phyloP scores from a whole-genome alignment of 2,329 filamentous ascomycete species.

The Diaporthe batatas region DNA sequence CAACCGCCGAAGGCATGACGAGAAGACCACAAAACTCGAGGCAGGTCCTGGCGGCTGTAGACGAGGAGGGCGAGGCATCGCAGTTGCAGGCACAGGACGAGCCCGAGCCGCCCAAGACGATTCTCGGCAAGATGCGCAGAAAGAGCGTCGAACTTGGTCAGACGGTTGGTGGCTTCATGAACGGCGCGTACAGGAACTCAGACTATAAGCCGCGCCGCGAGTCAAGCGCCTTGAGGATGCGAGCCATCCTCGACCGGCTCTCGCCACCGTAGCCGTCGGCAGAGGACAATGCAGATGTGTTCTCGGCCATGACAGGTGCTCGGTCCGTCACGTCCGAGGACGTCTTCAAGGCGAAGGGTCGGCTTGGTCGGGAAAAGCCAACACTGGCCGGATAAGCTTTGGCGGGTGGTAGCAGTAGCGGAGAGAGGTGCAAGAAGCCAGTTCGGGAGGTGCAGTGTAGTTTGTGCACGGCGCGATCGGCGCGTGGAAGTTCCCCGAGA shows the following conservation, averaged over 20 bases:
- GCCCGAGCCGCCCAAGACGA: constrained; percentile 1
- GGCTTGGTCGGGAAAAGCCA: constrained; percentile 2
- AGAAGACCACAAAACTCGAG: constrained; percentile 13
- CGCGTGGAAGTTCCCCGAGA: not conserved
- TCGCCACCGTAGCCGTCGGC: constrained; percentile 24
- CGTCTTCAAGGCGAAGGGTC: constrained; percentile 12
- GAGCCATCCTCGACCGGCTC: constrained; percentile 34
- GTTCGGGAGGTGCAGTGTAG: not conserved
- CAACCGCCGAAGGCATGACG: not conserved
- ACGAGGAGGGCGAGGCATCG: not conserved
- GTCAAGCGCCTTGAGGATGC: constrained; percentile 31
- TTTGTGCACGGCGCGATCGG: not conserved
- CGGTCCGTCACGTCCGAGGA: constrained; percentile 24
- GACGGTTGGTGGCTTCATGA: constrained; percentile 34
- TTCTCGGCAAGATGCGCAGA: constrained; percentile 30
- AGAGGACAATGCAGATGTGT: constrained; percentile 23
- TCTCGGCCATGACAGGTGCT: constrained; percentile 40
- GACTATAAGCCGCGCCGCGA: constrained; percentile 40
- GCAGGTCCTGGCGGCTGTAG: not conserved
- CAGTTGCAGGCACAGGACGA: not conserved
- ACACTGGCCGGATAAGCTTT: not conserved
- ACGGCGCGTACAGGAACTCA: constrained; percentile 38
- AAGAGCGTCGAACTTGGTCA: constrained; percentile 34
- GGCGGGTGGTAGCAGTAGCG: not conserved
- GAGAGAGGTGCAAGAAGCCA: not conserved